Base-by-base conservation (phyloP, 495 filamentous ascomycete genomes). In the Aspergillus haitiensis region DNA sequence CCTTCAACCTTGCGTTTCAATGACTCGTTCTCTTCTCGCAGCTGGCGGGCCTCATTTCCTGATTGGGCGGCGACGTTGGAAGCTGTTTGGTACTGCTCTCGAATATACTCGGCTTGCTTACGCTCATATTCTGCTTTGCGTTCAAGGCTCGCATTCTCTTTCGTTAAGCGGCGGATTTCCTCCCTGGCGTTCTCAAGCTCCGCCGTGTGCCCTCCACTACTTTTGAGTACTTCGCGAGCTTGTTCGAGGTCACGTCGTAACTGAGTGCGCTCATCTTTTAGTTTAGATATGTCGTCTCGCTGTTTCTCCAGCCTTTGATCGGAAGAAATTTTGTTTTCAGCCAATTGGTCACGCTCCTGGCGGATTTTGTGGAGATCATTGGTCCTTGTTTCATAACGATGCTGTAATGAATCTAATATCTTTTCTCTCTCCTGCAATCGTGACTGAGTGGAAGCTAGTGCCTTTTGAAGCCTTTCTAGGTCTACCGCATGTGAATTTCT, bases 1-100 rank as follows among this genome's bases (percentile, higher is more conserved):
- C 77, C 78, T 36, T 70, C 68, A 2, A 84, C 82, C 52, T 78
- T 80, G 10, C 72, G 76, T 51, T 76, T 72, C 18, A 89, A 72
- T 0, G 68, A 64, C 21, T 75, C 77, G 36, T 84, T 79, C 39
- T 77, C 72, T 9, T 64, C 66, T 37, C 73, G 67, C 10, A 88
- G 75, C n/a, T 70, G 70, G 10, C 75, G 68, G 39, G 78, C 75
- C 69, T 88, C 84, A 21, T 70, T 72, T 13, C 68, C 68, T 15
- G 82, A 70, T 40, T 84, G 80, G 13, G 71, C 75, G 9, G 79
- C 80, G 0, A 73, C 71, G 13, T 73, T 84, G 12, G 86, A 88
- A 0, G 86, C 84, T 36, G 78, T 74, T 53, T 90, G 86, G 59
- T 91, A 92, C 36, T 82, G 76, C 15, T 78, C 74, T 46, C 86